phyloP scores from a whole-genome alignment of 192 early-diverging fungal genomes.

The Endogone sp. region DNA sequence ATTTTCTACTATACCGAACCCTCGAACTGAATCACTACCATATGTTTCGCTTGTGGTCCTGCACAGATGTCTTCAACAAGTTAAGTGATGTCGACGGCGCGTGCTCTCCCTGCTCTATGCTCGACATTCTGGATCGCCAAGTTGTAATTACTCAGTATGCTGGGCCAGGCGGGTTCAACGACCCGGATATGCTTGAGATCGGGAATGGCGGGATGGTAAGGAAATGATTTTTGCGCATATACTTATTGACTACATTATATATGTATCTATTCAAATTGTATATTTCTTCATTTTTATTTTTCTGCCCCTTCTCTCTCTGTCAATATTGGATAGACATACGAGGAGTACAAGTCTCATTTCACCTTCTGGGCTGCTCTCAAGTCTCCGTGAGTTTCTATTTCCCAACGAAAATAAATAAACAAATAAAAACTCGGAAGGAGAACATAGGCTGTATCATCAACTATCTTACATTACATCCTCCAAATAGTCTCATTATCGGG shows the following conservation, averaged over 20 bases:
- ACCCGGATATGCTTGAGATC: slow-evolving; percentile 54
- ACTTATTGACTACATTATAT: too few species aligned
- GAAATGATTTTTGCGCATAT: not conserved
- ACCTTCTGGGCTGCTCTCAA: slow-evolving; percentile 55
- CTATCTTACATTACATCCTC: too few species aligned
- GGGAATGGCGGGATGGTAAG: slow-evolving; percentile 43
- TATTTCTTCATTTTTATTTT: too few species aligned
- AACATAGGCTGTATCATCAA: too few species aligned
- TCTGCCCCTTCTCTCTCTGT: not conserved
- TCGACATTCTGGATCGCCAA: not conserved
- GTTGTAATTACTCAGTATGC: slow-evolving; percentile 17
- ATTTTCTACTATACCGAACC: too few species aligned
- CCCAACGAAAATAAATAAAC: too few species aligned
- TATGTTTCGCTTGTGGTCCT: too few species aligned
- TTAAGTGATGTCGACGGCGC: too few species aligned
- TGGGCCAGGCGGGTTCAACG: slow-evolving; percentile 44
- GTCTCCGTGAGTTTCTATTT: slow-evolving; percentile 21
- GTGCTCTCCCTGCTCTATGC: not conserved
- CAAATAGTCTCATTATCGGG: slow-evolving; percentile 42
- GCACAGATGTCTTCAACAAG: too few species aligned
- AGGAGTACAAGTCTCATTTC: slow-evolving; percentile 48
- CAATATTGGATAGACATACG: slow-evolving; percentile 4
- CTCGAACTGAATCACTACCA: too few species aligned
- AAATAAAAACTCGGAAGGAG: too few species aligned
- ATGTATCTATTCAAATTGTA: too few species aligned